Evolutionary conservation across 2,329 filamentous ascomycete species (phyloP).

Genomic region (Trichothecium sympodiale): DNA sequence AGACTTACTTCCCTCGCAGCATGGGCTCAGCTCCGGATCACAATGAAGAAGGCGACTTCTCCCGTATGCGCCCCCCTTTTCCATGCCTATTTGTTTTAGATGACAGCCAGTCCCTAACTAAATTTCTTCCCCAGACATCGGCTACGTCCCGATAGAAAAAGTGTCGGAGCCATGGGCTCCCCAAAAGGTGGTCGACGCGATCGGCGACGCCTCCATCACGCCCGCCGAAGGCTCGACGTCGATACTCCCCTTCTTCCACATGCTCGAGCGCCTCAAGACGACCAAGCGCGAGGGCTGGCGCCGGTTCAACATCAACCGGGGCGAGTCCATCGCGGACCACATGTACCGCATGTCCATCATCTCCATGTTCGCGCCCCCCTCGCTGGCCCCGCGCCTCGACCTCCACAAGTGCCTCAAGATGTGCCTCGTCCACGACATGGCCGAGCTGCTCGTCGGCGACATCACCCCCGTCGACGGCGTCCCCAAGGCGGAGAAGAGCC

Average conservation of each 20-base stretch:
- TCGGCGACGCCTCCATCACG: slow-evolving; percentile 48
- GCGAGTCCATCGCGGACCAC: slow-evolving; percentile 93
- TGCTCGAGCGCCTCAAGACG: slow-evolving; percentile 36
- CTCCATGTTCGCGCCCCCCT: slow-evolving; percentile 76
- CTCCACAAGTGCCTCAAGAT: slow-evolving; percentile 81
- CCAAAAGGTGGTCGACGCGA: slow-evolving; percentile 51
- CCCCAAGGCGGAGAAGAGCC: slow-evolving; percentile 75
- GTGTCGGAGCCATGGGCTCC: slow-evolving; percentile 42
- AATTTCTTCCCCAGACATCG: slow-evolving; percentile 14
- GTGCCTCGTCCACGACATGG: slow-evolving; percentile 96
- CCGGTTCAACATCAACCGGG: slow-evolving; percentile 67
- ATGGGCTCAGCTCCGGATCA: no score
- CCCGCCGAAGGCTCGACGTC: slow-evolving; percentile 52
- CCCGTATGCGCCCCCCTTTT: no score
- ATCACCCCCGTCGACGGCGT: slow-evolving; percentile 90
- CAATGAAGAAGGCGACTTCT: no score
- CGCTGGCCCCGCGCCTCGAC: slow-evolving; percentile 62
- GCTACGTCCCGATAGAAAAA: slow-evolving; percentile 24
- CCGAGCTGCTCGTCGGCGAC: slow-evolving; percentile 87
- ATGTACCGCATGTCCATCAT: slow-evolving; percentile 99
- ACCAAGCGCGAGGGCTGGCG: slow-evolving; percentile 37
- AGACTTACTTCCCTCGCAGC: no score
- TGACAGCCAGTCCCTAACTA: background rate
- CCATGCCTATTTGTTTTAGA: background rate
- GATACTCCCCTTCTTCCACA: slow-evolving; percentile 85